A percentile compares a stretch with the other conserved stretches of the same genome.
These are phyloP conservation scores for Patellaria atrata DNA, from an alignment of 495 filamentous ascomycete genomes.

Conservation along the genomic window DNA sequence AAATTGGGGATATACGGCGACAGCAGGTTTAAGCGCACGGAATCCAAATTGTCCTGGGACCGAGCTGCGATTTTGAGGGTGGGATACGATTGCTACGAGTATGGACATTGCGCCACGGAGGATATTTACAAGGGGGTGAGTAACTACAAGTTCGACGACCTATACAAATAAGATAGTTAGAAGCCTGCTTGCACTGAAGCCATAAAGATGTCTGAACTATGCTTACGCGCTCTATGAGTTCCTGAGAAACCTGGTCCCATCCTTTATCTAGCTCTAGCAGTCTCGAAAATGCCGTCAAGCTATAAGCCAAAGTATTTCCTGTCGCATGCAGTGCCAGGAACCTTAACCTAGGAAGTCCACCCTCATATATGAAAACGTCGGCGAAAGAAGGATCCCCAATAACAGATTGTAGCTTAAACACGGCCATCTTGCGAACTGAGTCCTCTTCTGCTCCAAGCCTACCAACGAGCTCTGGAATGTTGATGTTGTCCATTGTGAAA, in stretches of 20 bases:
- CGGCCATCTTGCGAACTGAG: conserved; percentile 94
- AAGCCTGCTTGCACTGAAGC: too few species aligned
- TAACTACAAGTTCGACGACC: conserved; percentile 88
- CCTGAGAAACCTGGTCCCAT: conserved; percentile 66
- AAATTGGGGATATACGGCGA: conserved; percentile 82
- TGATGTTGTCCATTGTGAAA: conserved; percentile 38
- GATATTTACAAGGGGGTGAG: conserved; percentile 93
- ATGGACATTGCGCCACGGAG: conserved; percentile 93
- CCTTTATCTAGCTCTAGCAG: conserved; percentile 93
- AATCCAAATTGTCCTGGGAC: conserved; percentile 37
- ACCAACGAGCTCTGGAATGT: conserved; percentile 52
- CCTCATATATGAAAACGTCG: conserved; percentile 84
- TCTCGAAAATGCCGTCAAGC: conserved; percentile 70
- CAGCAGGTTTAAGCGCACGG: conserved; percentile 79
- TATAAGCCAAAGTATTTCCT: conserved; percentile 92
- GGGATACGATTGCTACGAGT: conserved; percentile 79
- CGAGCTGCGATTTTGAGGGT: conserved; percentile 43
- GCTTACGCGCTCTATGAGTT: conserved; percentile 53
- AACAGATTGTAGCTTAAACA: conserved; percentile 87
- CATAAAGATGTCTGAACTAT: background rate
- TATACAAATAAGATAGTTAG: conserved; percentile 23
- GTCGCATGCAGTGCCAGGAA: conserved; percentile 67
- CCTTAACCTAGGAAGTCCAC: conserved; percentile 66
- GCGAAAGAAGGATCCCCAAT: conserved; percentile 96
- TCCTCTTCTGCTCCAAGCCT: conserved; percentile 66